Evolutionary conservation across 2,329 filamentous ascomycete genomes (phyloP).

Genomic region (Neopestalotiopsis sp.): DNA sequence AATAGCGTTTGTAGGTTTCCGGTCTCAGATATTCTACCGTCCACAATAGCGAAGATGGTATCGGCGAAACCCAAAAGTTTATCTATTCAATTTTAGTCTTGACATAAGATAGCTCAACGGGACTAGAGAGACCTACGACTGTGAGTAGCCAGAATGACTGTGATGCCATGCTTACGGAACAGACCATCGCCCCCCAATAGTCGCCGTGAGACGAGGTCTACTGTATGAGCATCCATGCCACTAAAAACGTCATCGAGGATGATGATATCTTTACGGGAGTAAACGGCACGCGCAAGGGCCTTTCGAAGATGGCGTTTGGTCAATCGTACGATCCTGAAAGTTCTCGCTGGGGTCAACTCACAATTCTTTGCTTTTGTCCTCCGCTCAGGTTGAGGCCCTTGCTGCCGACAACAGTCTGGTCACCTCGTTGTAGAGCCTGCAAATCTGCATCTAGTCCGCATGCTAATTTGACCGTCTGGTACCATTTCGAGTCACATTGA

Average conservation of each 20-base stretch:
- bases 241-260: conserved; percentile 33
- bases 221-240: conserved; percentile 28
- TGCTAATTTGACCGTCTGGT: conserved; percentile 31
- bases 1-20: no score
- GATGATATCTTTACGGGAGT: conserved; percentile 26
- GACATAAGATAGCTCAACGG: no score
- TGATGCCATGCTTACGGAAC: conserved; percentile 20
- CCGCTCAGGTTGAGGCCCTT: conserved; percentile 35
- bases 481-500: conserved; percentile 30
- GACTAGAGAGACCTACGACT: conserved; percentile 21
- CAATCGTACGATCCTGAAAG: no score
- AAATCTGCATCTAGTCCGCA: conserved; percentile 35
- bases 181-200: conserved; percentile 23
- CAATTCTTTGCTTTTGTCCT: conserved; percentile 36
- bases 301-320: no score
- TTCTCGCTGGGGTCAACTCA: no score
- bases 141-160: conserved; percentile 24
- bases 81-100: no score
- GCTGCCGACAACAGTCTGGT: conserved; percentile 28
- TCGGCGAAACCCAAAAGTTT: no score
- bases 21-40: no score
- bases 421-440: conserved; percentile 25
- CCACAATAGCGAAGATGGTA: no score
- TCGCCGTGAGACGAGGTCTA: conserved; percentile 4
- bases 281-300: conserved; percentile 32